A percentile compares a stretch with the other conserved stretches of the same genome.
phyloP scores from a whole-genome alignment of 805 yeast genomes.

The Candida germanica region DNA sequence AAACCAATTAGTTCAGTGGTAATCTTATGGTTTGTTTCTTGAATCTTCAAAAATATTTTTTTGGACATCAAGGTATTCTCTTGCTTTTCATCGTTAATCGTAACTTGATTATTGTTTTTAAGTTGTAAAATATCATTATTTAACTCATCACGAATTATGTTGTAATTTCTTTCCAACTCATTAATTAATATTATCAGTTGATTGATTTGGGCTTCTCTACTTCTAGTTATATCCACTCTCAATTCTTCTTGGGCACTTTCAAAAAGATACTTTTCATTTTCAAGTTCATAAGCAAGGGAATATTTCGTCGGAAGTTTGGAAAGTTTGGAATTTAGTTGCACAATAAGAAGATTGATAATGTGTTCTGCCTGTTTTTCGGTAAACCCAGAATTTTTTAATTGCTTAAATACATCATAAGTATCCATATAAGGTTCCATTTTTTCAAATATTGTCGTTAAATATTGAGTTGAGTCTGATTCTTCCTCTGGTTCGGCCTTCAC shows the following conservation, averaged over 20 bases:
- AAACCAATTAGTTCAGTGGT: slow-evolving; percentile 78
- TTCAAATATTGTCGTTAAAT: slow-evolving; percentile 57
- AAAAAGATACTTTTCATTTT: slow-evolving; percentile 83
- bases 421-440: slow-evolving; percentile 44
- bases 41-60: slow-evolving; percentile 63
- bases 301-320: slow-evolving; percentile 45
- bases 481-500: background rate
- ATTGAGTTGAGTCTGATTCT: slow-evolving; percentile 9
- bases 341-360: slow-evolving; percentile 47
- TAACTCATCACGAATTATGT: slow-evolving; percentile 71
- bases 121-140: slow-evolving; percentile 54
- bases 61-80: slow-evolving; percentile 77
- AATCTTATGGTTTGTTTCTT: slow-evolving; percentile 81
- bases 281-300: slow-evolving; percentile 63
- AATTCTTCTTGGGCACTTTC: slow-evolving; percentile 91
- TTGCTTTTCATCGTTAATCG: slow-evolving; percentile 79
- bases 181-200: slow-evolving; percentile 65
- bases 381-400: slow-evolving; percentile 55
- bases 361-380: slow-evolving; percentile 58
- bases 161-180: slow-evolving; percentile 67
- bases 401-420: slow-evolving; percentile 51
- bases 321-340: slow-evolving; percentile 41
- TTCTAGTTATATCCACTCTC: slow-evolving; percentile 68
- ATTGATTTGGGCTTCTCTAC: slow-evolving; percentile 67
- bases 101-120: slow-evolving; percentile 78